phyloP scores from a whole-genome alignment of 306 rosid genomes.

The Ammopiptanthus mongolicus region DNA sequence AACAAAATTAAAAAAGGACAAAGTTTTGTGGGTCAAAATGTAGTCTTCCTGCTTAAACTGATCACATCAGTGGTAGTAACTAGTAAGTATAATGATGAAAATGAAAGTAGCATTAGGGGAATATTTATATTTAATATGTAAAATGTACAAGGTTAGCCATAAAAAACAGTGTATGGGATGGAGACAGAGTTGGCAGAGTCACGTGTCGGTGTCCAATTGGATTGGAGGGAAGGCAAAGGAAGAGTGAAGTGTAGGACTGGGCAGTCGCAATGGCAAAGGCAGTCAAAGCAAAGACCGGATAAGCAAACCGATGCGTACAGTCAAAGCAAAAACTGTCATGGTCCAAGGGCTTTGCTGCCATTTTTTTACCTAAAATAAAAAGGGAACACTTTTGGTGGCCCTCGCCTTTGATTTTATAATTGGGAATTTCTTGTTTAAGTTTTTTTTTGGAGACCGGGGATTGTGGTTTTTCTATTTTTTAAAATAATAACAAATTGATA shows the following conservation, averaged over 20 bases:
- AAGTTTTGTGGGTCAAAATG: conserved; percentile 6
- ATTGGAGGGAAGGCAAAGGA: background rate
- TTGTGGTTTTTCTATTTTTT: conserved; percentile 10
- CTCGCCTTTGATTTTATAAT: background rate
- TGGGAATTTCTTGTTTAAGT: background rate
- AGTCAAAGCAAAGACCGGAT: conserved; percentile 69
- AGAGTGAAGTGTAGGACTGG: background rate
- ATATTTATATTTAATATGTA: conserved; percentile 17
- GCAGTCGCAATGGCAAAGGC: conserved; percentile 27
- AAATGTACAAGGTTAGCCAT: conserved; percentile 21
- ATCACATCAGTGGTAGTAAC: background rate
- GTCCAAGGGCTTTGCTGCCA: conserved; percentile 61
- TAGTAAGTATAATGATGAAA: conserved; percentile 4
- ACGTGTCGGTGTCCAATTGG: conserved; percentile 40
- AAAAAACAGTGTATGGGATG: conserved; percentile 26
- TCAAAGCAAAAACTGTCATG: conserved; percentile 64
- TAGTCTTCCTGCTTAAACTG: background rate
- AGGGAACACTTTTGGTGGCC: background rate
- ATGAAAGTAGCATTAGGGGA: conserved; percentile 8
- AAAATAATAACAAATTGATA: background rate
- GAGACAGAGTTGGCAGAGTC: conserved; percentile 32
- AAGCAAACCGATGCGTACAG: conserved; percentile 56
- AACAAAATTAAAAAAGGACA: background rate
- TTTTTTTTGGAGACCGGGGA: conserved; percentile 4
- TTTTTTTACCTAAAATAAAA: conserved; percentile 34